Base-by-base conservation (phyloP, 768 basidiomycete genomes). In the Kwoniella heveanensis region DNA sequence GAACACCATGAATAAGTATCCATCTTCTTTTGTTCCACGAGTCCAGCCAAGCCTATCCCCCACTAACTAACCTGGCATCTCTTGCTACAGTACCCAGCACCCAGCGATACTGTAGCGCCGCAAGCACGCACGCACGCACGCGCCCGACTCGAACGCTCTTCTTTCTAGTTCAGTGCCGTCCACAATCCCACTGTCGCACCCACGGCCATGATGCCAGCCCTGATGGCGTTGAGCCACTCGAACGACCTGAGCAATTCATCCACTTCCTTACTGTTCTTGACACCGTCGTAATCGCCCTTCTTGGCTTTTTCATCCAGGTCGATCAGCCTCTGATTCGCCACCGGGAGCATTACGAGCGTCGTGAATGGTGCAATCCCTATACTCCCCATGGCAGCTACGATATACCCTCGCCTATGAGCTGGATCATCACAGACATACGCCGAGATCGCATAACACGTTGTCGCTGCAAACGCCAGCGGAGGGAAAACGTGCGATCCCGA, bases 341-440 rank as follows among this genome's bases (percentile, higher is more conserved):
- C 32, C 2, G 62, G 62, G 49, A 64, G 36, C 55, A 64, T 64
- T 15, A 50, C 49, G 4, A 52, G 21, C 9, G 32, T 26, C 13
- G 62, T 64, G 53, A 64, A 64, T 6, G 62, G 62, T 32, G 57
- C 13, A 22, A 64, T 64, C 19, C 62, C 37, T 22, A 64, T 21
- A 25, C 39, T 32, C 3, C 62, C 62, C 9, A 32, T 1, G n/a
- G 57, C 50, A 15, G 62, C 62, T 6, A 52, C 2, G 27, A 21
- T 25, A 46, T 30, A 64, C 12, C 30, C 55, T 6, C 9, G 19
- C 7, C 37, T 9, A 17, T 63, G 48, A 21, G n/a, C 22, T 2
- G 62, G 54, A 5, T 51, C 36, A 13, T n/a, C n/a, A n/a, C n/a
- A n/a, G n/a, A 26, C 4, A 26, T 64, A 64, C 2, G 62, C 55